Conservation (phyloP, 805 yeast genomes). For the Suhomyces vadensis region DNA sequence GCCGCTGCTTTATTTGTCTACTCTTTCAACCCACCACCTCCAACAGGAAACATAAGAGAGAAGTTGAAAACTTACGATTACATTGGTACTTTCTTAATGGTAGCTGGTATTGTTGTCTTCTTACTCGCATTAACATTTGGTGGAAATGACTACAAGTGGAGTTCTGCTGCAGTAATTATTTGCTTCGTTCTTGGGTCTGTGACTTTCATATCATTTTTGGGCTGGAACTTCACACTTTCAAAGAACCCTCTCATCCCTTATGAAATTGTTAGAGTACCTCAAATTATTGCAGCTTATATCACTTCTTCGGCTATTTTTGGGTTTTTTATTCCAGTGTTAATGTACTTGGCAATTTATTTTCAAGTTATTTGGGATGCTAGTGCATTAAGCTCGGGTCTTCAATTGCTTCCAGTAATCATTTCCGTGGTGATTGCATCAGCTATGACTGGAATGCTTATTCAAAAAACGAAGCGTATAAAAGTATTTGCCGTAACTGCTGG, state of each 20-base stretch:
- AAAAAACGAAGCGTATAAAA: conserved; percentile 41
- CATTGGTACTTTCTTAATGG: conserved; percentile 19
- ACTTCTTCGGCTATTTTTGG: conserved; percentile 17
- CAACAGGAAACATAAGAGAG: conserved; percentile 11
- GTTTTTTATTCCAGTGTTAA: conserved; percentile 18
- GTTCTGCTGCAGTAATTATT: conserved; percentile 24
- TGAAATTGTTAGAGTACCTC: conserved; percentile 15
- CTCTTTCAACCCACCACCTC: conserved; percentile 23
- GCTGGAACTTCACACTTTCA: conserved; percentile 21
- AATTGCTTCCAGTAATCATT: conserved; percentile 44
- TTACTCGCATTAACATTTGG: conserved; percentile 27
- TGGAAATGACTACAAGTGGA: conserved; percentile 21
- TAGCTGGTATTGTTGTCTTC: conserved; percentile 22
- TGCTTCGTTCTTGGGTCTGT: conserved; percentile 25
- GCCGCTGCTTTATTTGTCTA: conserved; percentile 19
- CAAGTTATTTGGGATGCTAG: conserved; percentile 46
- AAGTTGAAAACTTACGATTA: conserved; percentile 22
- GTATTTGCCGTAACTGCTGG: conserved; percentile 40
- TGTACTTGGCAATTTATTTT: conserved; percentile 46
- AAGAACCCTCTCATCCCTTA: conserved; percentile 20
- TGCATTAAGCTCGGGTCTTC: conserved; percentile 48
- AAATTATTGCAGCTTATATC: conserved; percentile 16
- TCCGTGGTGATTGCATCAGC: conserved; percentile 40
- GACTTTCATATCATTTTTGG: conserved; percentile 15
- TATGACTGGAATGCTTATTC: conserved; percentile 38